Conservation (phyloP, 805 yeast genomes). For the Nakazawaea wyomingensis region DNA sequence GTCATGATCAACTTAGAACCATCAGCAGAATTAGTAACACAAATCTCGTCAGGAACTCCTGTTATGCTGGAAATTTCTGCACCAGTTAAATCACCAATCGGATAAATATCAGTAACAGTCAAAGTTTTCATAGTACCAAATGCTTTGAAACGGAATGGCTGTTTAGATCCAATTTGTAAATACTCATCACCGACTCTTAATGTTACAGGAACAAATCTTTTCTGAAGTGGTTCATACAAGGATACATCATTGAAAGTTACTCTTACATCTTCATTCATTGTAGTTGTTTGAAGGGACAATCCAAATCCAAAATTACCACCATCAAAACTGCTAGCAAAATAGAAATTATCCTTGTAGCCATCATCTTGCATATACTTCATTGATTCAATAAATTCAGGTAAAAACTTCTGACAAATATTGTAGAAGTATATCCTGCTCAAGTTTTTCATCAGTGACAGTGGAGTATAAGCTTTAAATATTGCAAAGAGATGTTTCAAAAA, state of each 20-base stretch:
- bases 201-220: conserved; percentile 54
- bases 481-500: conserved; percentile 26
- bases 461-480: conserved; percentile 40
- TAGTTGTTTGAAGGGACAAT: conserved; percentile 35
- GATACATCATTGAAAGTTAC: conserved; percentile 49
- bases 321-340: conserved; percentile 42
- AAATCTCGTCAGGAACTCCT: conserved; percentile 46
- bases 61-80: conserved; percentile 37
- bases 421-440: conserved; percentile 50
- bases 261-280: conserved; percentile 42
- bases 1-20: conserved; percentile 35
- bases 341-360: conserved; percentile 14
- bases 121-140: conserved; percentile 30
- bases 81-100: conserved; percentile 33
- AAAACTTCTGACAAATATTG: conserved; percentile 34
- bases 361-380: conserved; percentile 10
- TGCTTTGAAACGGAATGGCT: conserved; percentile 35
- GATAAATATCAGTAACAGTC: conserved; percentile 37
- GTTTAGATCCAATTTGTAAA: conserved; percentile 49
- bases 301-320: conserved; percentile 41
- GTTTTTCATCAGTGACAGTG: conserved; percentile 45
- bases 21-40: conserved; percentile 31
- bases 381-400: conserved; percentile 1
- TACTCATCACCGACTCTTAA: conserved; percentile 66
- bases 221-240: conserved; percentile 41